A percentile compares a stretch with the other conserved stretches of the same genome.
phyloP scores from a whole-genome alignment of 1,284 basidiomycete genomes.

The Cutaneotrichosporon cyanovorans region DNA sequence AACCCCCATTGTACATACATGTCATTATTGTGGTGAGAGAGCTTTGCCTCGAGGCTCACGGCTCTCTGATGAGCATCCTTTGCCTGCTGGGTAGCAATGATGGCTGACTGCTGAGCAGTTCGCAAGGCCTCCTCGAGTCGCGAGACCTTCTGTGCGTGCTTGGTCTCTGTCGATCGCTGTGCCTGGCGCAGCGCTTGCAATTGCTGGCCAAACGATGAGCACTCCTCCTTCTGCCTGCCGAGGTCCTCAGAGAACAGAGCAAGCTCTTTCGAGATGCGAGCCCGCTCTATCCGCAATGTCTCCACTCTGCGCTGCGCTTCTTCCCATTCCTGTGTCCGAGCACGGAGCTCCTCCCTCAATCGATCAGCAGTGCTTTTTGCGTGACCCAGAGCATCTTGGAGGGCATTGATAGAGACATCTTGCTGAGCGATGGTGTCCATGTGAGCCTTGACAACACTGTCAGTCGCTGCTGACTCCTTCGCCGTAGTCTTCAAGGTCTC shows the following conservation, averaged over 20 bases:
- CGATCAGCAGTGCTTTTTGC: conserved; percentile 7
- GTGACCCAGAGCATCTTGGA: not conserved
- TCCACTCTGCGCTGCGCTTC: conserved; percentile 16
- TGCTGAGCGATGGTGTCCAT: not conserved
- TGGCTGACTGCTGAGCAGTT: conserved; percentile 8
- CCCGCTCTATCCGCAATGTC: conserved; percentile 14
- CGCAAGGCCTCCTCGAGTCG: conserved; percentile 1
- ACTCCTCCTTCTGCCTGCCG: conserved; percentile 50
- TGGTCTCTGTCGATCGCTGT: conserved; percentile 2
- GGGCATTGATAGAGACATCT: no score
- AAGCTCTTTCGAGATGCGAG: conserved; percentile 21
- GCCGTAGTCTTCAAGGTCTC: no score
- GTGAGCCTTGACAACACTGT: not conserved
- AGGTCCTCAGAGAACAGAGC: conserved; percentile 33
- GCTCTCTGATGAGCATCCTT: conserved; percentile 10
- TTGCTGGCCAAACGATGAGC: conserved; percentile 48
- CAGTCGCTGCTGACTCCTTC: no score
- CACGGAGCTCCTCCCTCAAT: conserved; percentile 14
- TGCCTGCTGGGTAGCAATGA: conserved; percentile 11
- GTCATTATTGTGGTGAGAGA: conserved; percentile 13
- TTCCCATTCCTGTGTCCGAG: conserved; percentile 13
- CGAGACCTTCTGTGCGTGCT: not conserved
- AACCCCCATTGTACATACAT: conserved; percentile 11
- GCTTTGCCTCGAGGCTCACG: conserved; percentile 13
- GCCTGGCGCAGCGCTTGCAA: conserved; percentile 53